Evolutionary conservation across 2,329 filamentous ascomycete genomes (phyloP).

Genomic region (Penicillium sp.): DNA sequence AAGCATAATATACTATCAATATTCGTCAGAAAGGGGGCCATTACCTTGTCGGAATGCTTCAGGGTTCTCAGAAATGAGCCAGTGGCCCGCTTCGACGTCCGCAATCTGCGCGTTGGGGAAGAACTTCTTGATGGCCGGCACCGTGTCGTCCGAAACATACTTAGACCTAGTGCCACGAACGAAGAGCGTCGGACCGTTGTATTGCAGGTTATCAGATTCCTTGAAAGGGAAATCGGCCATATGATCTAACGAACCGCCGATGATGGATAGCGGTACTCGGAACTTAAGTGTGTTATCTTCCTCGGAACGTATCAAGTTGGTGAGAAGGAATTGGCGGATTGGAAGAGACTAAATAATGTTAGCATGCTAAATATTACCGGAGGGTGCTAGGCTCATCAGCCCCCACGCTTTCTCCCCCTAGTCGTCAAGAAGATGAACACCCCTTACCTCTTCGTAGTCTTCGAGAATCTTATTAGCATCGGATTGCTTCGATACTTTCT

Average conservation of each 20-base stretch:
- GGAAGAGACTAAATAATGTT: conserved; percentile 48
- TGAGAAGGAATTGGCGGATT: conserved; percentile 84
- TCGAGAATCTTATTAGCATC: conserved; percentile 74
- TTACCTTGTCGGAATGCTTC: conserved; percentile 36
- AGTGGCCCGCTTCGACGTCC: conserved; percentile 38
- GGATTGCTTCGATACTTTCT: conserved; percentile 57
- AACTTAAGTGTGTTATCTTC: conserved; percentile 57
- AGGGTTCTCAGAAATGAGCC: conserved; percentile 40
- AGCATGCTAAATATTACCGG: not conserved
- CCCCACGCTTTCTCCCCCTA: not conserved
- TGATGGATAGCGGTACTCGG: conserved; percentile 64
- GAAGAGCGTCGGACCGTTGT: conserved; percentile 70
- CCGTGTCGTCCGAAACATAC: conserved; percentile 35
- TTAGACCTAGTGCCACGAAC: conserved; percentile 44
- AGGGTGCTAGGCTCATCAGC: not conserved
- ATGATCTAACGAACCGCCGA: conserved; percentile 60
- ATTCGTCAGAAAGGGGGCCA: not conserved
- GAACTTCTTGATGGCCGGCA: conserved; percentile 36
- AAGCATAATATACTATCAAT: not conserved
- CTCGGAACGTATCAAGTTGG: conserved; percentile 60
- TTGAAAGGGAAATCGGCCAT: conserved; percentile 86
- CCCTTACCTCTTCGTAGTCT: conserved; percentile 58
- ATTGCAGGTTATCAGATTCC: conserved; percentile 58
- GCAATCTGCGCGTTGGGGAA: conserved; percentile 36
- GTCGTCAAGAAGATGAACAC: conserved; percentile 1